These are phyloP conservation scores for Fusarium nygamai DNA, from an alignment of 2,329 filamentous ascomycete species.

Conservation along the genomic window DNA sequence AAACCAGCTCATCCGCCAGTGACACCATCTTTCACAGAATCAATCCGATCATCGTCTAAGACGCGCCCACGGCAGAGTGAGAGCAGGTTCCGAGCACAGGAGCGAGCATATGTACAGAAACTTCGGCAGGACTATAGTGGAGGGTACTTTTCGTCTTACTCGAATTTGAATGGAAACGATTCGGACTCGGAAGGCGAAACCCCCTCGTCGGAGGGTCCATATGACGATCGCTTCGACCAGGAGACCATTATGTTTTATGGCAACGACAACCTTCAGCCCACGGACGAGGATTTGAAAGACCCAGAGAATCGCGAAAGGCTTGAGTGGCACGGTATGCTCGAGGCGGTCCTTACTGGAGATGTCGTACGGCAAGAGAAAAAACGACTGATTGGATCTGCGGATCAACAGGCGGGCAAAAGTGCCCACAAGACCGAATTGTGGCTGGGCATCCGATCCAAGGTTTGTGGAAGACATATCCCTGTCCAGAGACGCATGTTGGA, in stretches of 20 bases:
- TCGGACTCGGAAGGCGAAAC: constrained; percentile 93
- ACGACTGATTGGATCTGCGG: constrained; percentile 81
- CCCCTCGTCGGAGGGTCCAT: constrained; percentile 83
- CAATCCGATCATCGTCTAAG: constrained; percentile 63
- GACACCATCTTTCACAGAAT: constrained; percentile 55
- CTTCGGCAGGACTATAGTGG: constrained; percentile 76
- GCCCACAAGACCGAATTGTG: constrained; percentile 85
- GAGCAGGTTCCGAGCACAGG: constrained; percentile 67
- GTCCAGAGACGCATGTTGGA: constrained; percentile 90
- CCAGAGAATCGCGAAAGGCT: constrained; percentile 88
- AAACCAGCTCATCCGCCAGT: constrained; percentile 55
- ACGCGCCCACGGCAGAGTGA: constrained; percentile 59
- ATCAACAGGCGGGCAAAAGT: constrained; percentile 65
- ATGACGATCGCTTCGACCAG: constrained; percentile 88
- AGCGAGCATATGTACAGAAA: constrained; percentile 93
- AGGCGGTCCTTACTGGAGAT: constrained; percentile 93
- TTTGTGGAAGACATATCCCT: constrained; percentile 83
- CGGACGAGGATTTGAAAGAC: constrained; percentile 88
- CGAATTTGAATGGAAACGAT: constrained; percentile 70
- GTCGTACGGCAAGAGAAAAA: constrained; percentile 99
- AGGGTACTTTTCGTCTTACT: constrained; percentile 79
- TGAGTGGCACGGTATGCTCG: constrained; percentile 98
- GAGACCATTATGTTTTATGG: constrained; percentile 94
- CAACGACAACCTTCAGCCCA: constrained; percentile 88
- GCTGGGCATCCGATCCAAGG: constrained; percentile 85